Evolutionary conservation across 352 stramenopile species (phyloP), one percentile per base, ranked within the genome.

Genomic region (Lagenidium sp.): DNA sequence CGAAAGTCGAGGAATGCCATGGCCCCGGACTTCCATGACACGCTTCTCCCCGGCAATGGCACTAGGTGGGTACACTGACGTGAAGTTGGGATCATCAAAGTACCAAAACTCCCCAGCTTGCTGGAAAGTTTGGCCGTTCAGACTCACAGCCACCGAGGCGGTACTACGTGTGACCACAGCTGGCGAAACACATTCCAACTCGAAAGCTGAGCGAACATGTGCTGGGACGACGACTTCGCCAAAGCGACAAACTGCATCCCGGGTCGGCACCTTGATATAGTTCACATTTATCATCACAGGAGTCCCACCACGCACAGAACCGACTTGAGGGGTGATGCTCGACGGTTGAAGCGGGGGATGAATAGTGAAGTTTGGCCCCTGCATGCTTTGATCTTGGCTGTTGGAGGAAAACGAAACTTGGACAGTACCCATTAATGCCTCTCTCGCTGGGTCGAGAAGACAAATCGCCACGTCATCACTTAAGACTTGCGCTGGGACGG

Each of bases 1-100:
- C 3, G 52, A 26, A 4, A 76, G 25, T 10, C 61, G 68, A 45
- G 68, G 66, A 28, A 83, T 81, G 15, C 63, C 22, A 0, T 22
- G 10, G 0, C 66, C 70, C 4, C 39, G 46, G 16, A 83, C 16
- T 20, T 51, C 63, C 21, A 75, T 40, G 23, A 45, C 22, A 19
- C 11, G 19, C 19, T 15, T 34, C 6, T 10, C 11, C 16, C 39
- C 2, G 35, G 12, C 24, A 31, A 25, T 34, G 11, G 23, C 18
- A 22, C 22, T 22, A 15, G 11, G 15, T 6, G 52, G 52, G 16
- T 13, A 32, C 10, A 60, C 21, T 1, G 20, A 6, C 15, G 6
- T 3, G 34, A 60, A 11, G 10, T 23, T 26, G 4, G 52, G 44
- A 18, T 46, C 41, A 24, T 45, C 20, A 25, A 54, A n/a, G 12